Evolutionary conservation across 78 protist species (phyloP), one percentile per base, ranked within the genome.

Genomic region (Dictyostelium citrinum): DNA sequence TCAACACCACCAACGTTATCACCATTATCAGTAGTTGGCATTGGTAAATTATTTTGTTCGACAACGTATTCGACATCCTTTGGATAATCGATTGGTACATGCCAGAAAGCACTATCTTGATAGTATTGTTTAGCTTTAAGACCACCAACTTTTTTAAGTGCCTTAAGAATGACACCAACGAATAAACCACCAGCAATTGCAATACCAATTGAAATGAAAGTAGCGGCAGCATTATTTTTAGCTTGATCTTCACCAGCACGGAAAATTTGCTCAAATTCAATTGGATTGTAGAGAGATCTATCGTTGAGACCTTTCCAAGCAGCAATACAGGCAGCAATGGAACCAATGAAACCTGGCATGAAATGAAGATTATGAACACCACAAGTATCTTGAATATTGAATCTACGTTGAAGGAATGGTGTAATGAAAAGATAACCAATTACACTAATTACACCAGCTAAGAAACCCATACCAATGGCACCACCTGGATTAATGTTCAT

Each of bases 311-410:
- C 96, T 20, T 31, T 68, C 6, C 46, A 78, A 17, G 91, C 88
- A 7, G 90, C 93, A 70, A 95, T 71, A 35, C 78, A 31, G 14
- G 95, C 81, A 58, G 90, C 88, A 37, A 83, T 58, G 2, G 78
- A 93, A 33, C 98, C 98, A 31, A 98, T 1, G 76, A 98, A 31
- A 24, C 98, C 98, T 60, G 99, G 99, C 92, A 97, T 95, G 78
- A 98, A 98, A 92, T 98, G 99, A n/a, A 98, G 90, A 81, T 96
- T 97, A 71, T 84, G 84, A 68, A 98, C 61, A 39, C 93, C 96
- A 49, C 84, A 96, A 46, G 80, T 43, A 51, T 81, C 95, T 79
- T 90, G 91, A 45, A 95, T 61, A 51, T 85, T 85, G 27, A 88
- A 43, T 55, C 46, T 51, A 22, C 61, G 61, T n/a, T 58, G 78